Evolutionary conservation across 129 eudicot species (phyloP), one percentile per base, ranked within the genome.

Genomic region (Rutidosis leptorrhynchoides): DNA sequence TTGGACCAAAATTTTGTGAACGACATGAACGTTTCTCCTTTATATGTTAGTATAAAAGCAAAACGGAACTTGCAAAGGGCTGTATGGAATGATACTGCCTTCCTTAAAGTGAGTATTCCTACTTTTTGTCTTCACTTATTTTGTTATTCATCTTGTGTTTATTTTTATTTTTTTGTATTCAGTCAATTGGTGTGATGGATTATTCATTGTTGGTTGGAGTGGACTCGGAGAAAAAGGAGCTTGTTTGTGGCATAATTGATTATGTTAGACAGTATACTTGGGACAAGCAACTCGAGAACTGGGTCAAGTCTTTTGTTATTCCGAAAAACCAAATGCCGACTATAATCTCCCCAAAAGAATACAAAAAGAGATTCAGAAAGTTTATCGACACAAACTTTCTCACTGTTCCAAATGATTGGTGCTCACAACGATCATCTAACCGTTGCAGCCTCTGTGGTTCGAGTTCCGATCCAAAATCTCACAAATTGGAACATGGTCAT

Each of bases 1-100:
- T 73, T 88, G 77, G 98, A 92, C 79, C 95, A 92, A 58, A 92
- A 92, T 74, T 92, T 92, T 73, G 95, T 92, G 32, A 85, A 84
- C 25, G 98, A 93, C 79, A 93, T 93, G 92, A 85, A 82, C 12
- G 76, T 64, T 56, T 85, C 96, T 56, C 98, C 98, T 17, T 79
- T 93, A 32, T 88, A 93, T 65, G 85, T 93, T 35, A 82, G 80
- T 24, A 75, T 78, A 55, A 77, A 61, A 74, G 85, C 92, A 27
- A 93, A 93, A 77, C 58, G 91, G 26, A 73, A 75, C 46, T 77
- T 92, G 67, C 91, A 92, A 69, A 80, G 98, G 49, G 98, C 95
- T 58, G 95, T 88, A 28, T 92, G 96, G 94, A 92, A 92, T 52
- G 98, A 92, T 70, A 83, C 91, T 22, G 81, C 88, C 24, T 88